Percentiles rank a stretch among this genome's conserved stretches.
Conservation (phyloP, 352 stramenopile species). For the Pythium brachiatum region DNA sequence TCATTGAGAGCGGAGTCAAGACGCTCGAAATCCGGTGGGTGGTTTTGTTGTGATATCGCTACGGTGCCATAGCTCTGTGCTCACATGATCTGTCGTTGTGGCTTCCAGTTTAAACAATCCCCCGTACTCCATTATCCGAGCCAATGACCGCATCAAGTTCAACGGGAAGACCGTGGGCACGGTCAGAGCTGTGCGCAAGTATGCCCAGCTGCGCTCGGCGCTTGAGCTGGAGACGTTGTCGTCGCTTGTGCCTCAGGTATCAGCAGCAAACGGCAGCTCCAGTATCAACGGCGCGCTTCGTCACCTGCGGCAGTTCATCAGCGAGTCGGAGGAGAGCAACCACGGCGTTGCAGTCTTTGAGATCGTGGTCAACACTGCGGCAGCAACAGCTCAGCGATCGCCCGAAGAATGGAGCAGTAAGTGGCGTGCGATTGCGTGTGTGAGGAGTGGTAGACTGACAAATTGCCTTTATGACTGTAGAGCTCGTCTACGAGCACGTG, state of each 20-base stretch:
- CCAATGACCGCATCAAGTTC: slow-evolving; percentile 63
- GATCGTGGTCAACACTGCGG: slow-evolving; percentile 23
- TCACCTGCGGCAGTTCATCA: slow-evolving; percentile 66
- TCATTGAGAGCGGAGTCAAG: slow-evolving; percentile 52
- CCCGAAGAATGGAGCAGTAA: slow-evolving; percentile 60
- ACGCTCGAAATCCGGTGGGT: slow-evolving; percentile 62
- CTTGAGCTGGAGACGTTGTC: slow-evolving; percentile 52
- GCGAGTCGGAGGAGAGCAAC: slow-evolving; percentile 45
- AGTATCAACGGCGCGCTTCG: slow-evolving; percentile 31
- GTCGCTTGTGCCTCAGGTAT: slow-evolving; percentile 33
- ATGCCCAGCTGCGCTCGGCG: slow-evolving; percentile 49
- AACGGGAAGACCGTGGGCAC: slow-evolving; percentile 44
- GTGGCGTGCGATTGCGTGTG: slow-evolving; percentile 9
- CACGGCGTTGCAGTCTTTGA: slow-evolving; percentile 65
- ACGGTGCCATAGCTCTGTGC: background rate
- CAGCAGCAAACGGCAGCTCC: background rate
- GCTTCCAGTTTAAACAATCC: slow-evolving; percentile 46
- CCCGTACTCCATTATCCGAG: slow-evolving; percentile 70
- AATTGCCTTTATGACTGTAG: slow-evolving; percentile 19
- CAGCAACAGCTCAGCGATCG: slow-evolving; percentile 22
- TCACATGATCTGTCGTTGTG: background rate
- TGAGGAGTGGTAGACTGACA: background rate
- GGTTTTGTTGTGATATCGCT: background rate
- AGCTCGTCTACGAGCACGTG: slow-evolving; percentile 43
- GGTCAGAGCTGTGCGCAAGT: slow-evolving; percentile 57